Base-by-base conservation (phyloP, 345 rosid species). In the Linum usitatissimum region DNA sequence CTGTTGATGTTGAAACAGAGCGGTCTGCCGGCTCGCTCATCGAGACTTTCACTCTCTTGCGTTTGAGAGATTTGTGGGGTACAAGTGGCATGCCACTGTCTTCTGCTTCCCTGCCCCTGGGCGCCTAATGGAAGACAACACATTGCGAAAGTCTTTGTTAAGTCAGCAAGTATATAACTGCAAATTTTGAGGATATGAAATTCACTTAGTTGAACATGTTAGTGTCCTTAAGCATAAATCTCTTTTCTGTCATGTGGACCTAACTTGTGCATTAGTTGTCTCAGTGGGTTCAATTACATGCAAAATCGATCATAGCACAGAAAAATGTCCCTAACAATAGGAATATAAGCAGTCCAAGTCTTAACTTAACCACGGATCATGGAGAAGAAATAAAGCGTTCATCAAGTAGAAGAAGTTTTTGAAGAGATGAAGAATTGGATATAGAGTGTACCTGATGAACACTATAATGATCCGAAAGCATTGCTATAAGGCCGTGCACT, bases 391-490 rank as follows among this genome's bases (percentile, higher is more conserved):
- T 34, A 34, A 34, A 34, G 8, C 0, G 14, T 45, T 45, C 51
- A 45, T 45, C 51, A 45, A 45, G 51, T 45, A 61, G 14, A 15
- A 45, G 18, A 63, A 59, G 39, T 17, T 64, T 49, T 42, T 45
- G 54, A 23, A 3, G 51, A 51, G 57, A 72, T 45, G 51, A 45
- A 45, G 14, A 15, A 68, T 57, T 30, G 28, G 65, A 64, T 88
- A 70, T 82, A 55, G 23, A 55, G 6, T 18, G 14, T 55, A 94
- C 99, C 93, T 86, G 60, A 70, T 86, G 60, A 70, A 84, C 86
- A 73, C 75, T 83, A 68, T 90, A 94, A 71, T 94, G 96, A 78
- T 90, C 99, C 0, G 90, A 88, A 97, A 94, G 86, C 99, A 90
- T 90, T 30, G 99, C 99, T 74, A 84, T 78, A 48, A 94, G 91